Evolutionary conservation across 2,329 filamentous ascomycete species (phyloP), one percentile per base, ranked within the genome.

Genomic region (Verticillium tricorpus): DNA sequence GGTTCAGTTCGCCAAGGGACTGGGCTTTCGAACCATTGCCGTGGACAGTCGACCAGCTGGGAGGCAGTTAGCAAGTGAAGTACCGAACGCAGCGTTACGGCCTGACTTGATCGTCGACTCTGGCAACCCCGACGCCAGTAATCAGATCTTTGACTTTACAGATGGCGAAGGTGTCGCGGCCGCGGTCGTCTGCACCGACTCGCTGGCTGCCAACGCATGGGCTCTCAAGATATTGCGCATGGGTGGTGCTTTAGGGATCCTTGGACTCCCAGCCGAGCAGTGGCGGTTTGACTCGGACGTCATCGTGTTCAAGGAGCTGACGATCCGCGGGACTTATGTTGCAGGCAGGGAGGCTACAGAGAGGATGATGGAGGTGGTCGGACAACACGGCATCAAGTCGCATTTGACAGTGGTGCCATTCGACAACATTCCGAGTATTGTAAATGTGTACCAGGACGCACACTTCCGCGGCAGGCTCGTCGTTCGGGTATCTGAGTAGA

Each of bases 11-110:
- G 68, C 74, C 2, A 75, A 72, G 45, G 71, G 71, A 9, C 64
- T 76, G 61, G 74, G 76, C 0, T 75, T 70, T 61, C 69, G 71
- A n/a, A 69, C 70, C 1, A 61, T 76, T 15, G 75, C 74, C 2
- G 67, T 76, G 5, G 76, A 79, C 58, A 76, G 67, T 50, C 67
- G 71, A 2, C 61, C 61, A 6, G 70, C 70, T 11, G 74, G 69
- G 0, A 66, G 69, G 17, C 60, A 68, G 19, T 66, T 75, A 0
- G 71, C 74, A 2, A 62, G 45, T 1, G 67, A 73, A n/a, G 67
- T 73, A 7, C 54, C 61, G 1, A 67, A 64, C 25, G 19, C 60
- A 3, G 54, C 60, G 1, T 63, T 74, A 12, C 57, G n/a, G 22
- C 71, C 73, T 9, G 67, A 69, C 39, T 61, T 73, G 1, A 63